Conservation (phyloP, 2,329 filamentous ascomycete species). For the Microdochium paspali region DNA sequence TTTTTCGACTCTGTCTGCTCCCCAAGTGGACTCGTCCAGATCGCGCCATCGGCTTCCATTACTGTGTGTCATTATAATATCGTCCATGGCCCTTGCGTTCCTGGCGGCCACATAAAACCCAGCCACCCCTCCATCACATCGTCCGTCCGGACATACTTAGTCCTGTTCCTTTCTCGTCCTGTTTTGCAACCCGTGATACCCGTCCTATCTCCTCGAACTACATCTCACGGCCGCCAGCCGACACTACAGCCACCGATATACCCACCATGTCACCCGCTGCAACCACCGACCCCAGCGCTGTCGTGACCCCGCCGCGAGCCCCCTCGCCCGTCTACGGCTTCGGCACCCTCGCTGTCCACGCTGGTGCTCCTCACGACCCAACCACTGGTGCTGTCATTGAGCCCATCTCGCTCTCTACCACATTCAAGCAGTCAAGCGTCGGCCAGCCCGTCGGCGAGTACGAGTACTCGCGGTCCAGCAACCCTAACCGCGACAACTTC, state of each 20-base stretch:
- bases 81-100: background rate
- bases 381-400: conserved; percentile 92
- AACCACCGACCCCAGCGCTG: conserved; percentile 26
- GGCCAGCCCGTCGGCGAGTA: conserved; percentile 81
- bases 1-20: too few species aligned
- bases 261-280: conserved; percentile 14
- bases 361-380: conserved; percentile 83
- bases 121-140: background rate
- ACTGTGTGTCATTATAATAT: background rate
- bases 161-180: background rate
- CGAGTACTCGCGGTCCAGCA: conserved; percentile 89
- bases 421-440: conserved; percentile 84
- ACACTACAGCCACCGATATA: conserved; percentile 4
- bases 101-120: background rate
- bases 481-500: conserved; percentile 93
- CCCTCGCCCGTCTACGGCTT: conserved; percentile 71
- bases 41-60: background rate
- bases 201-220: too few species aligned
- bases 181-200: background rate
- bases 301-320: conserved; percentile 65
- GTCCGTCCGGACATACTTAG: background rate
- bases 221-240: too few species aligned
- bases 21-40: too few species aligned
- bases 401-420: conserved; percentile 91
- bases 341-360: conserved; percentile 90